These are phyloP conservation scores for Heritiera littoralis DNA, from an alignment of 345 rosid species.

Conservation along the genomic window DNA sequence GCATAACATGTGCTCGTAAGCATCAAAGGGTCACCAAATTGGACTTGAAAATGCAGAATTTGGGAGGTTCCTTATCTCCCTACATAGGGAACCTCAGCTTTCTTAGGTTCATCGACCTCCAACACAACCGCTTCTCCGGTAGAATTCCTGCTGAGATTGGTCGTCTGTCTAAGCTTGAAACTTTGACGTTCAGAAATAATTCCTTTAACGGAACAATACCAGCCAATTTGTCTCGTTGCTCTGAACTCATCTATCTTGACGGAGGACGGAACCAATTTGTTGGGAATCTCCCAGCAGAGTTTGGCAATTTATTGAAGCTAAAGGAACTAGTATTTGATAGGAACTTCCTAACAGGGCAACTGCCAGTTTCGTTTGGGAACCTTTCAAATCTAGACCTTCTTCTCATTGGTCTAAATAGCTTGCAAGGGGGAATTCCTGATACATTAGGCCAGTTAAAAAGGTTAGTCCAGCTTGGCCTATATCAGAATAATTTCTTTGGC, in stretches of 20 bases:
- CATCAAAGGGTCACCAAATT: slow-evolving; percentile 21
- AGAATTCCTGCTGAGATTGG: slow-evolving; percentile 23
- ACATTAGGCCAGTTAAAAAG: not conserved
- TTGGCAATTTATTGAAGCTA: not conserved
- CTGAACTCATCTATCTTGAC: not conserved
- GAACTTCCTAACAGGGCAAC: slow-evolving; percentile 21
- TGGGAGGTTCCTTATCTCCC: slow-evolving; percentile 23
- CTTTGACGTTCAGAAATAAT: not conserved
- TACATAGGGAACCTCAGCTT: slow-evolving; percentile 32
- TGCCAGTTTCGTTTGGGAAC: slow-evolving; percentile 20
- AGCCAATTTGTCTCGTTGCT: slow-evolving; percentile 22
- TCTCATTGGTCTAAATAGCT: accelerated
- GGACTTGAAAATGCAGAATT: not conserved
- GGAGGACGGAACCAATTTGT: not conserved
- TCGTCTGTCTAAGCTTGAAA: slow-evolving; percentile 9
- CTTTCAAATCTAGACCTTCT: not conserved
- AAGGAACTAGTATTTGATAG: accelerated
- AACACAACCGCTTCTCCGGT: slow-evolving; percentile 1
- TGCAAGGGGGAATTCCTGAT: slow-evolving; percentile 2
- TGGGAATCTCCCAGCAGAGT: not conserved
- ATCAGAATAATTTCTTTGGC: not conserved
- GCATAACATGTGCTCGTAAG: slow-evolving; percentile 19
- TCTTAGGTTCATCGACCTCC: slow-evolving; percentile 11
- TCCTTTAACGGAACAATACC: slow-evolving; percentile 21
- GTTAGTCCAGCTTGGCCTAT: accelerated